Conservation (phyloP, 768 basidiomycete species). For the Glaciozyma martinii region DNA sequence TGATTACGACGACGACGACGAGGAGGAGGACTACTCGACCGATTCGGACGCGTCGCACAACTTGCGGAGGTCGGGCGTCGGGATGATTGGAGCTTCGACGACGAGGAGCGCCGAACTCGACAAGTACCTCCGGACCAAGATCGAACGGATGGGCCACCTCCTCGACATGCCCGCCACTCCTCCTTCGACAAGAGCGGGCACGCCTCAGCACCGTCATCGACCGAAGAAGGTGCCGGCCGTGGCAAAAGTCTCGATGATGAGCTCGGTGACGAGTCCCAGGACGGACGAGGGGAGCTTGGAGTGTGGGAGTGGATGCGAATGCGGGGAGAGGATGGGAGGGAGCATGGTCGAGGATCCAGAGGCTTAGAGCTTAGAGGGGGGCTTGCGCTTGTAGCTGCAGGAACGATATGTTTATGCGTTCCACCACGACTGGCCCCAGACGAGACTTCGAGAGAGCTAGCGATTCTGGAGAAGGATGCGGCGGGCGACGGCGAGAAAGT, state of each 20-base stretch:
- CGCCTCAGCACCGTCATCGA: background rate
- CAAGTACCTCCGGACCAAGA: conserved; percentile 89
- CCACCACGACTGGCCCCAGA: too few relatives aligned
- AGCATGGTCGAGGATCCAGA: too few relatives aligned
- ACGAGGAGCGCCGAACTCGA: conserved; percentile 79
- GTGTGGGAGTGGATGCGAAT: conserved; percentile 2
- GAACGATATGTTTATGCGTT: too few relatives aligned
- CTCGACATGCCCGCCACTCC: conserved; percentile 44
- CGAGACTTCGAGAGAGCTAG: too few relatives aligned
- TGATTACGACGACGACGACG: conserved; percentile 16
- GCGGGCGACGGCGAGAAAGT: too few relatives aligned
- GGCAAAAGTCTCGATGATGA: background rate
- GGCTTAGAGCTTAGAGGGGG: too few relatives aligned
- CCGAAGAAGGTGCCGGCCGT: background rate
- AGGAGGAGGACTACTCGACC: conserved; percentile 34
- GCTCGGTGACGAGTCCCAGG: background rate
- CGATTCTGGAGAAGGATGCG: too few relatives aligned
- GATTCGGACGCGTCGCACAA: conserved; percentile 38
- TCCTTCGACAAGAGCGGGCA: background rate
- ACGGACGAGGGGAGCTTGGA: background rate
- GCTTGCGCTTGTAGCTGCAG: too few relatives aligned
- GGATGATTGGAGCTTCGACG: conserved; percentile 68
- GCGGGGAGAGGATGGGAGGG: too few relatives aligned
- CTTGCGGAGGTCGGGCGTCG: conserved; percentile 54
- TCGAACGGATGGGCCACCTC: conserved; percentile 95